These are phyloP conservation scores for Ceratocystis alfenasii DNA, from an alignment of 2,329 filamentous ascomycete genomes.

Conservation along the genomic window DNA sequence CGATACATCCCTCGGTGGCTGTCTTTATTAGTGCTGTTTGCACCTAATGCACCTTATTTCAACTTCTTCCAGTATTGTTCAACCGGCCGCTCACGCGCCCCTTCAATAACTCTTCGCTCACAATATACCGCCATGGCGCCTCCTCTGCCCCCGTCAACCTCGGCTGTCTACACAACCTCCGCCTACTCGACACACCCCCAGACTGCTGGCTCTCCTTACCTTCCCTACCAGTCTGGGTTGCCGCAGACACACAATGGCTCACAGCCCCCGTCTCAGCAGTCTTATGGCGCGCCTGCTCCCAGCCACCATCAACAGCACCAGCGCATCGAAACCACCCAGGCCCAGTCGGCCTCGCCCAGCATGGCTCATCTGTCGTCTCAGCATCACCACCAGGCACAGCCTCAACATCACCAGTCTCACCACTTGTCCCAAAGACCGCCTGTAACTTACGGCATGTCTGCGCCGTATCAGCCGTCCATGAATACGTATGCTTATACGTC, in stretches of 20 bases:
- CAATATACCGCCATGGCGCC: conserved; percentile 13
- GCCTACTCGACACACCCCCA: conserved; percentile 15
- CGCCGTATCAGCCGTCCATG: conserved; percentile 20
- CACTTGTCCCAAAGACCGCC: conserved; percentile 16
- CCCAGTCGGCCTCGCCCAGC: conserved; percentile 16
- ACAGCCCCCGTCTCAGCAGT: conserved; percentile 13
- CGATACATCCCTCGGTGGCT: background rate
- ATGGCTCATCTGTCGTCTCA: conserved; percentile 18
- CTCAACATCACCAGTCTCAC: background rate
- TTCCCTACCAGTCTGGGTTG: conserved; percentile 13
- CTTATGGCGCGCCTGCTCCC: conserved; percentile 6
- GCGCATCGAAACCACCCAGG: conserved; percentile 17
- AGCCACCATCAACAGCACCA: conserved; percentile 14
- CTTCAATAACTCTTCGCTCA: background rate
- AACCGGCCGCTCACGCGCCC: conserved; percentile 1
- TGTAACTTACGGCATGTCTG: conserved; percentile 16
- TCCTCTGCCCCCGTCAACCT: conserved; percentile 13
- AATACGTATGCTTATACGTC: conserved; percentile 15
- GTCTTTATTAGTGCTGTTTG: conserved; percentile 3
- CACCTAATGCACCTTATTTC: conserved; percentile 7
- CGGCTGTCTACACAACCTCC: conserved; percentile 9
- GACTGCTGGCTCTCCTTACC: conserved; percentile 9
- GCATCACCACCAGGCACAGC: conserved; percentile 5
- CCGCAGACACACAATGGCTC: conserved; percentile 13
- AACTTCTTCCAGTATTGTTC: background rate